Evolutionary conservation across 2,329 filamentous ascomycete species (phyloP), one percentile per base, ranked within the genome.

Genomic region (Cryphonectria naterciae): DNA sequence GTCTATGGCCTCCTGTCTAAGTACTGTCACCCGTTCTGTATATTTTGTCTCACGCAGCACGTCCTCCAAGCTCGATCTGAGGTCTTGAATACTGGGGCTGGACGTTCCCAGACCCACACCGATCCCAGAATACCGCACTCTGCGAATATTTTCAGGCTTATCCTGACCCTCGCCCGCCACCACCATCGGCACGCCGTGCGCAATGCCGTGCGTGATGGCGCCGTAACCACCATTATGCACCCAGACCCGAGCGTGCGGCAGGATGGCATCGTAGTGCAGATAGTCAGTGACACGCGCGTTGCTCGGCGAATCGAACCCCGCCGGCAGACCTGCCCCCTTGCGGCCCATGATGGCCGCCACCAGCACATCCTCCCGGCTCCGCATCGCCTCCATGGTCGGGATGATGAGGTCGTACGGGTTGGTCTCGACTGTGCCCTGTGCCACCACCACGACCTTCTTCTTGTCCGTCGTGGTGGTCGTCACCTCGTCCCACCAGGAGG

Each of bases 221-320:
- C 81, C 81, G 70, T 81, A 83, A 1, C 81, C 81, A 2, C 78
- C 81, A 68, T 83, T 83, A 71, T 82, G 80, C 4, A 83, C 76
- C 79, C 80, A 83, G 1, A 78, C 75, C 63, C 80, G 75, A 0
- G 80, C 79, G 65, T 78, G 76, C 5, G 79, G 78, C 19, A 83
- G 76, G n/a, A 79, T 77, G 0, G 79, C 79, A 67, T 82, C 81
- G 73, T 83, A 83, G 2, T 77, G 75, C 0, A 83, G 75, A 71
- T 82, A 82, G 68, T 82, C 80, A 7, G 78, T 78, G 6, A 83
- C 71, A 39, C 76, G 76, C 4, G 76, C 78, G 63, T 83, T 82
- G 15, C 19, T 4, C 1, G 80, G 79, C 13, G 77, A 58, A 1
- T 68, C 61, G 11, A 73, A 61, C 1, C 64, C 65, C 1, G 41